These are phyloP conservation scores for Spergularia azorica DNA, from an alignment of 179 eudicot species.

Conservation along the genomic window DNA sequence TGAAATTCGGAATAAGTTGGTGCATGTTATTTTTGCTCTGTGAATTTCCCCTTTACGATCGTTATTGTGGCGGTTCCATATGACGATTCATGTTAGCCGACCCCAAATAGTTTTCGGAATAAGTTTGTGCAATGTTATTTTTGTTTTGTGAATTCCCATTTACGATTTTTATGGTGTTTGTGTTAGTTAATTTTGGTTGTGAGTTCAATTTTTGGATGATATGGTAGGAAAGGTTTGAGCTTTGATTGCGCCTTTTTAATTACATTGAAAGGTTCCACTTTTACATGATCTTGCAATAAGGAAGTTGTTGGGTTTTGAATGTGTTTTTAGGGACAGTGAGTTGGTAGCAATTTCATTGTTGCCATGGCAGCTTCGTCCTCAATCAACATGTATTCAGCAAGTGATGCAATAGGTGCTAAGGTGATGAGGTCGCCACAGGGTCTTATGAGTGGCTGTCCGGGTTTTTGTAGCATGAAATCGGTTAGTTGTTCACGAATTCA, in stretches of 20 bases:
- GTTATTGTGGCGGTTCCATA: too few relatives aligned
- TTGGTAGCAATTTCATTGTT: constrained; percentile 1
- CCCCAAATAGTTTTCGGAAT: too few relatives aligned
- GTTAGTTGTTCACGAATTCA: constrained; percentile 13
- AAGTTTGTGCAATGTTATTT: too few relatives aligned
- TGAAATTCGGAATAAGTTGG: too few relatives aligned
- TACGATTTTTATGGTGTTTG: too few relatives aligned
- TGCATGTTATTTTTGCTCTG: too few relatives aligned
- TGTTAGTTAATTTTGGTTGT: too few relatives aligned
- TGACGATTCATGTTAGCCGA: too few relatives aligned
- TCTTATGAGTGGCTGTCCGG: constrained; percentile 22
- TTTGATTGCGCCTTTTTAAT: neutral
- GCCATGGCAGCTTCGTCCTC: constrained; percentile 51
- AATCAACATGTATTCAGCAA: constrained; percentile 39
- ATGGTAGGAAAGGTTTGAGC: too few relatives aligned
- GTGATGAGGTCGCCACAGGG: constrained; percentile 20
- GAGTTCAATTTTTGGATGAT: too few relatives aligned
- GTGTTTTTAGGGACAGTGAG: constrained; percentile 4
- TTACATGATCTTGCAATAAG: constrained; percentile 3
- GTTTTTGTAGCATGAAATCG: constrained; percentile 19
- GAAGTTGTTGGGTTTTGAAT: constrained; percentile 3
- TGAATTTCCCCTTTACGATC: too few relatives aligned
- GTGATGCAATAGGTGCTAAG: constrained; percentile 31
- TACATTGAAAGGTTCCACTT: neutral
- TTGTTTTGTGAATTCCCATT: too few relatives aligned